Evolutionary conservation across 495 filamentous ascomycete species (phyloP).

Genomic region (Lasiosphaeriaceae sp.): DNA sequence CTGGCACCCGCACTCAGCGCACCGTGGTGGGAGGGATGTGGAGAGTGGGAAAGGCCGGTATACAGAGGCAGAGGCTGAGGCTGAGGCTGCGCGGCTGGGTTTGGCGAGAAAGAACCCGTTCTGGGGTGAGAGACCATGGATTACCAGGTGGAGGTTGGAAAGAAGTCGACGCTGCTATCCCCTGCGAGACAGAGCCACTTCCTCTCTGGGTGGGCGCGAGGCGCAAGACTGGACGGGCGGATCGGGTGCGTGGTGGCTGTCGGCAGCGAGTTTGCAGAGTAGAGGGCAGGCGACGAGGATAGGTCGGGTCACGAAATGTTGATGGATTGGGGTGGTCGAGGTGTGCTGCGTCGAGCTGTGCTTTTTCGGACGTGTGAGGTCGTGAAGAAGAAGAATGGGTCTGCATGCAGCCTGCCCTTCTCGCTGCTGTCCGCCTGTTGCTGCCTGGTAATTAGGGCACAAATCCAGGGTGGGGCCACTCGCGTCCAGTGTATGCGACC

Average conservation of each 20-base stretch:
- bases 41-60: conserved; percentile 45
- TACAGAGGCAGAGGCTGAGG: conserved; percentile 43
- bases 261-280: not conserved
- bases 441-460: conserved; percentile 18
- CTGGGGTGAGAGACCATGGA: conserved; percentile 39
- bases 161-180: conserved; percentile 29
- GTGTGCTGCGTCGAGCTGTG: conserved; percentile 11
- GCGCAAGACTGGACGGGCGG: conserved; percentile 2
- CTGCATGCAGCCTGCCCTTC: conserved; percentile 11
- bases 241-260: not conserved
- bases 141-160: conserved; percentile 13
- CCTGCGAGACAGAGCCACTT: conserved; percentile 27
- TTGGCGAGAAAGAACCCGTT: conserved; percentile 54
- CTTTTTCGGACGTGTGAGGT: conserved; percentile 34
- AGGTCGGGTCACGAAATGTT: conserved; percentile 13
- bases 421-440: not conserved
- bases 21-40: conserved; percentile 50
- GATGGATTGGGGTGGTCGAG: conserved; percentile 18
- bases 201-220: conserved; percentile 11
- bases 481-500: too few relatives aligned
- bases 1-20: conserved; percentile 52
- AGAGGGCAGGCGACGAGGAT: conserved; percentile 6
- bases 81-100: conserved; percentile 44
- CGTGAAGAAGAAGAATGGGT: conserved; percentile 29
- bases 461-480: not conserved